Percentiles rank a stretch among this genome's conserved stretches.
Evolutionary conservation across 2,329 filamentous ascomycete genomes (phyloP).

Genomic region (Nigrospora osmanthi): DNA sequence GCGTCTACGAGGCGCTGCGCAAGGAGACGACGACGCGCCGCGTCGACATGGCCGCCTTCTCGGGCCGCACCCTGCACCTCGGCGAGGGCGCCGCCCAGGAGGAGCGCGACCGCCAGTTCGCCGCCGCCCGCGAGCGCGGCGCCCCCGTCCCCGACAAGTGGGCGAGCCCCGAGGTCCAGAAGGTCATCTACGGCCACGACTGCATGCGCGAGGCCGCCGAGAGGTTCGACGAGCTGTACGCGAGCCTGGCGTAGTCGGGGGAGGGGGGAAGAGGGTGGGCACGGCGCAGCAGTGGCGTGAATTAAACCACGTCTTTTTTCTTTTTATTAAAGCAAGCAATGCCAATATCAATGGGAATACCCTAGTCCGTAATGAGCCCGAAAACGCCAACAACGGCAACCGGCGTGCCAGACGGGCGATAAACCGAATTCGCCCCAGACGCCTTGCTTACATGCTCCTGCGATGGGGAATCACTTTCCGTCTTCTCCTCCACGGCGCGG

Average conservation of each 20-base stretch:
- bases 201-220: slow-evolving; percentile 47
- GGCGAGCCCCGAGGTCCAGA: slow-evolving; percentile 62
- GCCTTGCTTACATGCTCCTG: too few species aligned
- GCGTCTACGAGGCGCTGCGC: slow-evolving; percentile 46
- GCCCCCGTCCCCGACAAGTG: slow-evolving; percentile 57
- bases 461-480: too few species aligned
- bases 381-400: neutral
- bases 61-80: slow-evolving; percentile 47
- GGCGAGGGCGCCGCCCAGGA: slow-evolving; percentile 50
- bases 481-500: too few species aligned
- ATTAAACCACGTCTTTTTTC: too few species aligned
- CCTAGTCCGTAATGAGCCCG: neutral
- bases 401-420: slow-evolving; percentile 1
- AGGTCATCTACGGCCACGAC: slow-evolving; percentile 58
- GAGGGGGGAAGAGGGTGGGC: slow-evolving; percentile 5
- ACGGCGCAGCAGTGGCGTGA: neutral
- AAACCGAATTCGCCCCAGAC: too few species aligned
- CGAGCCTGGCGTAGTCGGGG: slow-evolving; percentile 12
- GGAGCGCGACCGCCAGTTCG: slow-evolving; percentile 50
- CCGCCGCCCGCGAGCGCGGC: slow-evolving; percentile 38
- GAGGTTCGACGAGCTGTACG: slow-evolving; percentile 40
- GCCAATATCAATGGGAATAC: neutral
- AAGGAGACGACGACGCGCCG: slow-evolving; percentile 46
- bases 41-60: slow-evolving; percentile 45
- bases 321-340: too few species aligned